A percentile compares a stretch with the other conserved stretches of the same genome.
Conservation (phyloP, 202 grass and related monocot genomes). For the Musa balbisiana region DNA sequence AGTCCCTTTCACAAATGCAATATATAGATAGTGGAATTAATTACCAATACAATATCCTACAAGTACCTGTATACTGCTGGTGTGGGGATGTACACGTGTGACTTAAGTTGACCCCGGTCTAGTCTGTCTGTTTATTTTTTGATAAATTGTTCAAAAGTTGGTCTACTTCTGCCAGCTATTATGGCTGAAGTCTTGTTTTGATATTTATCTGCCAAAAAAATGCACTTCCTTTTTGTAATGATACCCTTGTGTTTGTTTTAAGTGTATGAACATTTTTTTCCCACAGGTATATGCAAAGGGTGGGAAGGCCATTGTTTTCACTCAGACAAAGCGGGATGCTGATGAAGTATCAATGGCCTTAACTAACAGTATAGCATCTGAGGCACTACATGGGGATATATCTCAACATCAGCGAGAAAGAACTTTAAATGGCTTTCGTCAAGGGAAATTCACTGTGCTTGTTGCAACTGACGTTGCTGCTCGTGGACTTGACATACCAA, state of each 20-base stretch:
- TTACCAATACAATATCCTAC: background rate
- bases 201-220: background rate
- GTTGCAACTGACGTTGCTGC: conserved; percentile 98
- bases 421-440: conserved; percentile 85
- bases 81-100: background rate
- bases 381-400: conserved; percentile 98
- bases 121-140: background rate
- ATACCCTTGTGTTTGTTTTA: background rate
- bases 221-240: background rate
- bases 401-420: conserved; percentile 98
- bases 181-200: background rate
- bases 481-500: conserved; percentile 96
- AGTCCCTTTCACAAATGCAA: too few species aligned
- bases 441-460: conserved; percentile 97
- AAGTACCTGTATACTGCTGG: background rate
- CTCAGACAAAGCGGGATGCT: conserved; percentile 83
- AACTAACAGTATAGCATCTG: conserved; percentile 82
- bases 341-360: conserved; percentile 82
- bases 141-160: background rate
- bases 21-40: too few species aligned
- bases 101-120: background rate
- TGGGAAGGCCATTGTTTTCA: conserved; percentile 99
- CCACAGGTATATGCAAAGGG: conserved; percentile 91
- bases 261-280: conserved; percentile 7
- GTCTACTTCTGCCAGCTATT: background rate